These are phyloP conservation scores for Phytophthora idaei DNA, from an alignment of 352 stramenopile species.

Conservation along the genomic window DNA sequence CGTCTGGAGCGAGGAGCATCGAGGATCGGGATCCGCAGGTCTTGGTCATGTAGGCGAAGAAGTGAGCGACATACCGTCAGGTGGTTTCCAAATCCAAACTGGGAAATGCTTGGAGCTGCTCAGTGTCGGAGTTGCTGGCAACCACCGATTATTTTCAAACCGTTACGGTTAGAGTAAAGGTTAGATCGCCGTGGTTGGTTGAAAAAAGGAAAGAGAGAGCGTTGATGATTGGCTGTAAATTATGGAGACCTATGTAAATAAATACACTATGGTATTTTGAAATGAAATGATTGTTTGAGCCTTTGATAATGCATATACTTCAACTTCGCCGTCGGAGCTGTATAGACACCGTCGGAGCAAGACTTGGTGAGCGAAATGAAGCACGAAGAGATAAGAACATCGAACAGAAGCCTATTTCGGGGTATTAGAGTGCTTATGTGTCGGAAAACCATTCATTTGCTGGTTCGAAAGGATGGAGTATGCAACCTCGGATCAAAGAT, in stretches of 20 bases:
- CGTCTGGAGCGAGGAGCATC: slow-evolving; percentile 38
- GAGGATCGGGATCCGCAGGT: slow-evolving; percentile 44
- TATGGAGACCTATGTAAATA: background rate
- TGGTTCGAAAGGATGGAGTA: too few relatives aligned
- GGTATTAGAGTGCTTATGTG: too few relatives aligned
- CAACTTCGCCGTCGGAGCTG: background rate
- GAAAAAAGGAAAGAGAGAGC: background rate
- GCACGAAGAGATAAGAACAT: too few relatives aligned
- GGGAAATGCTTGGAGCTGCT: slow-evolving; percentile 2
- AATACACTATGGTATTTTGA: background rate
- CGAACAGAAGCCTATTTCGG: too few relatives aligned
- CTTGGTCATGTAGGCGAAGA: slow-evolving; percentile 2
- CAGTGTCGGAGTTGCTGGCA: slow-evolving; percentile 12
- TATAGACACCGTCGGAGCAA: background rate
- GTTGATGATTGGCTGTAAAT: background rate
- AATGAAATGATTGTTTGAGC: background rate
- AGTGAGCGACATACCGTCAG: slow-evolving; percentile 69
- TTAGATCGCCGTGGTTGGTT: slow-evolving; percentile 6
- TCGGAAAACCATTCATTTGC: too few relatives aligned
- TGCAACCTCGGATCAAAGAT: too few relatives aligned
- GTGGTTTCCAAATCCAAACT: slow-evolving; percentile 88
- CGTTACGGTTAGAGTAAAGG: background rate
- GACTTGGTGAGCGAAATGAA: too few relatives aligned
- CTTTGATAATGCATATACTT: background rate
- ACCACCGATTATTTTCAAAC: slow-evolving; percentile 27